Evolutionary conservation across 345 rosid genomes (phyloP).

Genomic region (Jatropha curcas): DNA sequence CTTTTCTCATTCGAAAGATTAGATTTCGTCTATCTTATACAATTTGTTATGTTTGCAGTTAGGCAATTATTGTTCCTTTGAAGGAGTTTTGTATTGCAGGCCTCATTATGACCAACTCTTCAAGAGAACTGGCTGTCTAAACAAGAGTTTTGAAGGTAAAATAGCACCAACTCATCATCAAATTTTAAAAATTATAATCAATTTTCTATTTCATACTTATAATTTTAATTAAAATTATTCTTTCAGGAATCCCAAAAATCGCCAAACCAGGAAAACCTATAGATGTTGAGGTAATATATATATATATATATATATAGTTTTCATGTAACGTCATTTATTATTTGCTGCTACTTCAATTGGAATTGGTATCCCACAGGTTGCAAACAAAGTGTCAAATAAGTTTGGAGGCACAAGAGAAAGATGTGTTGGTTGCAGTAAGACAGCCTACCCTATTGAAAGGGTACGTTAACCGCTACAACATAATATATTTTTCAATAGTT

Average conservation of each 20-base stretch:
- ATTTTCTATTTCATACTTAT: neutral
- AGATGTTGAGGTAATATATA: constrained; percentile 46
- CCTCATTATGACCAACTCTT: constrained; percentile 70
- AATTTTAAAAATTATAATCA: neutral
- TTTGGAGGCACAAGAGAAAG: constrained; percentile 63
- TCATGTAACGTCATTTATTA: too few relatives aligned
- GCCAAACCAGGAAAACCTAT: constrained; percentile 45
- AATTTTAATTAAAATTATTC: neutral
- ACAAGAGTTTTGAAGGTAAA: constrained; percentile 65
- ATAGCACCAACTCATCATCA: neutral
- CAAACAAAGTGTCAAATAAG: constrained; percentile 41
- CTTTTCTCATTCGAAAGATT: too few relatives aligned
- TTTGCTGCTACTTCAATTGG: neutral
- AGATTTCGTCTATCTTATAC: neutral
- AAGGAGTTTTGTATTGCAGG: constrained; percentile 68
- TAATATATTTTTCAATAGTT: too few relatives aligned
- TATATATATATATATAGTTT: neutral
- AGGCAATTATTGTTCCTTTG: constrained; percentile 58
- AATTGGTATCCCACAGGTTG: constrained; percentile 29
- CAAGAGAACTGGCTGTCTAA: constrained; percentile 66
- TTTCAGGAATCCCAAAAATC: constrained; percentile 59
- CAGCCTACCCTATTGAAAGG: constrained; percentile 63
- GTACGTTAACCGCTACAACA: constrained; percentile 20
- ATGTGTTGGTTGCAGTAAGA: constrained; percentile 49
- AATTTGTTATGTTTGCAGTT: constrained; percentile 37